Percentiles rank a stretch among this genome's conserved stretches.
Evolutionary conservation across 441 rosid species (phyloP).

Genomic region (Erodium texanum): DNA sequence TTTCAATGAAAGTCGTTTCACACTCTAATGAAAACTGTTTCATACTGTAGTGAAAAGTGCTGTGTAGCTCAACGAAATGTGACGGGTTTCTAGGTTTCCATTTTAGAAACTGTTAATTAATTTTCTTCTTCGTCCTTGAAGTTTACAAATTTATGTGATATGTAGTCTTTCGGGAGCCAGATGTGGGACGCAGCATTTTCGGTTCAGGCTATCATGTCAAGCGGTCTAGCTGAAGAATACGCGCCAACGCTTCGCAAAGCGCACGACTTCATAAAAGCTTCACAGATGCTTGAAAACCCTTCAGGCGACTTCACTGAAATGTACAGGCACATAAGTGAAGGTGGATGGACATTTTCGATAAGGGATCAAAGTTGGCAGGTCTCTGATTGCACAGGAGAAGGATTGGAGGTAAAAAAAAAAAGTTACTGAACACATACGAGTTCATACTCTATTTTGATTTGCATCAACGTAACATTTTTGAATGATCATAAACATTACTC

Average conservation of each 20-base stretch:
- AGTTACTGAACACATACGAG: too few species aligned
- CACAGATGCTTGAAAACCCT: slow-evolving; percentile 8
- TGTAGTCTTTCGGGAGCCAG: slow-evolving; percentile 33
- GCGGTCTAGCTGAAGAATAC: slow-evolving; percentile 18
- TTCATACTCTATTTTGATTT: too few species aligned
- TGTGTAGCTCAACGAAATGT: too few species aligned
- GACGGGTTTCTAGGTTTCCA: not conserved
- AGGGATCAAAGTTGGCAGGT: not conserved
- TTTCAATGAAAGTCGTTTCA: too few species aligned
- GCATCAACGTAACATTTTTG: not conserved
- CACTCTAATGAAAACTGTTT: too few species aligned
- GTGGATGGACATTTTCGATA: too few species aligned
- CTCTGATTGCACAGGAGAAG: not conserved
- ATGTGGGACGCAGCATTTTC: slow-evolving; percentile 30
- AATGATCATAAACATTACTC: too few species aligned
- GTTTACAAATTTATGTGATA: not conserved
- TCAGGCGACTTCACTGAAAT: too few species aligned
- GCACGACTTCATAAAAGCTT: slow-evolving; percentile 26
- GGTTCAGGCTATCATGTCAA: slow-evolving; percentile 23
- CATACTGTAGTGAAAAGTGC: too few species aligned
- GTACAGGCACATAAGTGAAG: too few species aligned
- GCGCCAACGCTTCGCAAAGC: slow-evolving; percentile 24
- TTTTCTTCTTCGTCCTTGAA: too few species aligned
- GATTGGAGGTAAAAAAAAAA: not conserved
- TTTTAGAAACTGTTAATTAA: not conserved